Evolutionary conservation across 139 green algal genomes (phyloP).

Genomic region (Asterochloris sp.): DNA sequence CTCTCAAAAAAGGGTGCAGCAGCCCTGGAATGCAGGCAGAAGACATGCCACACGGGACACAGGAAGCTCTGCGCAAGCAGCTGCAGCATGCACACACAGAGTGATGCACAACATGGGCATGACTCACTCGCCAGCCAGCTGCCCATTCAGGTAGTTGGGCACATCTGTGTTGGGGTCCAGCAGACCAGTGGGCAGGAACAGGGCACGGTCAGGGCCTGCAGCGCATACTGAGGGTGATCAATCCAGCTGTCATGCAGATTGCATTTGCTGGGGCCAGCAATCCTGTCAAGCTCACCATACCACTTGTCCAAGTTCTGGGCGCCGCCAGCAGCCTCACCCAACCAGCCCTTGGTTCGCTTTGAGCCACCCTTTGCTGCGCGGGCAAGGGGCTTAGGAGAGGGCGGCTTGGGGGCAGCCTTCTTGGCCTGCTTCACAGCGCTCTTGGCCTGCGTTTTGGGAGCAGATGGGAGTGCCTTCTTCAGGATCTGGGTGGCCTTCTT

Average conservation of each 20-base stretch:
- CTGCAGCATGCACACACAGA: too few relatives aligned
- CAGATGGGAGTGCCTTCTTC: slow-evolving; percentile 21
- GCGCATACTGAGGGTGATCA: neutral
- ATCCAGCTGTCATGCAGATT: neutral
- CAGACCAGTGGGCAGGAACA: slow-evolving; percentile 87
- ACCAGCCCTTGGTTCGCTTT: slow-evolving; percentile 50
- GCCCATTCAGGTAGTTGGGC: slow-evolving; percentile 84
- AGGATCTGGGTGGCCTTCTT: slow-evolving; percentile 8
- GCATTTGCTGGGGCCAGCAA: neutral
- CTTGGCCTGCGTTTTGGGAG: slow-evolving; percentile 1
- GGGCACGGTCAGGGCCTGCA: slow-evolving; percentile 71
- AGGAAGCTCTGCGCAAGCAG: too few relatives aligned
- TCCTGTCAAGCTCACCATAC: slow-evolving; percentile 61
- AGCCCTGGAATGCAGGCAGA: neutral
- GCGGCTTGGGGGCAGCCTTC: slow-evolving; percentile 29
- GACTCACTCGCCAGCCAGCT: slow-evolving; percentile 87
- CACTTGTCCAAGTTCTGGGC: slow-evolving; percentile 73
- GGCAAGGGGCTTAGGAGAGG: slow-evolving; percentile 21
- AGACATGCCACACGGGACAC: too few relatives aligned
- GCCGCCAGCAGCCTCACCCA: slow-evolving; percentile 45
- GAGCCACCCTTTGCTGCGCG: slow-evolving; percentile 16
- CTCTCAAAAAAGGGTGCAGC: neutral
- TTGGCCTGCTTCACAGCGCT: slow-evolving; percentile 3
- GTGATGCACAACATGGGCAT: neutral
- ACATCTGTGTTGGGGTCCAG: slow-evolving; percentile 69